A percentile compares a stretch with the other conserved stretches of the same genome.
Evolutionary conservation across 257 asterid species (phyloP).

Genomic region (Marsdenia floribunda): DNA sequence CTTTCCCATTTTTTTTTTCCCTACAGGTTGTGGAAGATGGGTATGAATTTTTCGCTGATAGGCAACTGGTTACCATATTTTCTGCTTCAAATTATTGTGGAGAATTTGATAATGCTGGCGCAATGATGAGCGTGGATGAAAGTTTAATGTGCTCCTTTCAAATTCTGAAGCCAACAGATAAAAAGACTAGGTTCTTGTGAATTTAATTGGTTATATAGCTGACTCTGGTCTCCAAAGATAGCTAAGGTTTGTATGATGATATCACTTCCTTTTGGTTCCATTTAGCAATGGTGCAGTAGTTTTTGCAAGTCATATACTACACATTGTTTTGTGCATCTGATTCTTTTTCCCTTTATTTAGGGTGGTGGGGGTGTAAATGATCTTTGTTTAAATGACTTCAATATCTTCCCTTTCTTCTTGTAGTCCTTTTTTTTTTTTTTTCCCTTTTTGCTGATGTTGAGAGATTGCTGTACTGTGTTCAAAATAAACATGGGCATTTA

Average conservation of each 20-base stretch:
- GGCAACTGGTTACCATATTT: constrained; percentile 78
- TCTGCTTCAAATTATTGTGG: constrained; percentile 88
- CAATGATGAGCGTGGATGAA: constrained; percentile 86
- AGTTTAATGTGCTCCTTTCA: constrained; percentile 86
- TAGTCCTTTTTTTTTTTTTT: not conserved
- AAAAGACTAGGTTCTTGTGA: constrained; percentile 34
- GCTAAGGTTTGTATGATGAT: constrained; percentile 21
- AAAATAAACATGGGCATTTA: not conserved
- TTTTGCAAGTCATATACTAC: not conserved
- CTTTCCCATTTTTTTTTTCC: not conserved
- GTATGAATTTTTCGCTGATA: constrained; percentile 74
- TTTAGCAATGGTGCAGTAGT: not conserved
- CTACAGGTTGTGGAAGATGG: constrained; percentile 84
- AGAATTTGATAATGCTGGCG: constrained; percentile 83
- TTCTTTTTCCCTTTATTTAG: not conserved
- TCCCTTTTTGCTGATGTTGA: not conserved
- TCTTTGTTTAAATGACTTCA: not conserved
- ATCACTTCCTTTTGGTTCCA: not conserved
- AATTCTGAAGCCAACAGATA: constrained; percentile 65
- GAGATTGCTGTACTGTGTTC: not conserved
- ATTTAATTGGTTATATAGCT: constrained; percentile 3
- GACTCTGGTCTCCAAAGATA: constrained; percentile 11
- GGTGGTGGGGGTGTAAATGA: not conserved
- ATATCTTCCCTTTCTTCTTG: too few species aligned
- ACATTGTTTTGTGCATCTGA: not conserved